Conservation (phyloP, 192 early-diverging fungal genomes). For the Entrophospora sp. region DNA sequence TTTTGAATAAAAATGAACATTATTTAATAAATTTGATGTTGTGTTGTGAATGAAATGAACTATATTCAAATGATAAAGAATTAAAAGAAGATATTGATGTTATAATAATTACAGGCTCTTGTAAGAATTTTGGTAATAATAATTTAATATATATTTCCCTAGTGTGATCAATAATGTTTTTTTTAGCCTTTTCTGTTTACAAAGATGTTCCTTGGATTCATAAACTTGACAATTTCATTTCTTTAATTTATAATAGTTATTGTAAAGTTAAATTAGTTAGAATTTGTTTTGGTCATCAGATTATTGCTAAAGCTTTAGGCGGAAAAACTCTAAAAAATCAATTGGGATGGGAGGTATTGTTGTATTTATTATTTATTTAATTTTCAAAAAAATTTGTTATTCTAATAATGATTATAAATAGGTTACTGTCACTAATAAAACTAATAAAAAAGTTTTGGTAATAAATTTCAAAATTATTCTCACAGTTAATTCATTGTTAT, state of each 20-base stretch:
- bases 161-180: not conserved
- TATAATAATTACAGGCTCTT: slow-evolving; percentile 48
- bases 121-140: slow-evolving; percentile 5
- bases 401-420: too few relatives aligned
- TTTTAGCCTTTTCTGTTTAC: slow-evolving; percentile 47
- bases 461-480: too few relatives aligned
- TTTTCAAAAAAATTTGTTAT: too few relatives aligned
- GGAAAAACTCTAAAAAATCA: slow-evolving; percentile 47
- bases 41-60: slow-evolving; percentile 9
- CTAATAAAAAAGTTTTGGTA: slow-evolving; percentile 19
- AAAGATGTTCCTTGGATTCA: slow-evolving; percentile 61
- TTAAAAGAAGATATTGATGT: slow-evolving; percentile 37
- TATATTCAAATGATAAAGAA: slow-evolving; percentile 10
- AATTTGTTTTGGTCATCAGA: slow-evolving; percentile 83
- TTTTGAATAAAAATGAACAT: slow-evolving; percentile 7
- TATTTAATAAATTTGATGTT: not conserved
- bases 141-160: not conserved
- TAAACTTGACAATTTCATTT: slow-evolving; percentile 46
- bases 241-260: slow-evolving; percentile 25
- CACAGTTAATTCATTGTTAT: too few relatives aligned
- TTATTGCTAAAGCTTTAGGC: slow-evolving; percentile 60
- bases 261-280: slow-evolving; percentile 48
- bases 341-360: slow-evolving; percentile 64
- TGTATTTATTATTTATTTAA: not conserved
- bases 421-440: not conserved